phyloP scores from a whole-genome alignment of 2,329 filamentous ascomycete species.

The Pyrenochaeta sp. region DNA sequence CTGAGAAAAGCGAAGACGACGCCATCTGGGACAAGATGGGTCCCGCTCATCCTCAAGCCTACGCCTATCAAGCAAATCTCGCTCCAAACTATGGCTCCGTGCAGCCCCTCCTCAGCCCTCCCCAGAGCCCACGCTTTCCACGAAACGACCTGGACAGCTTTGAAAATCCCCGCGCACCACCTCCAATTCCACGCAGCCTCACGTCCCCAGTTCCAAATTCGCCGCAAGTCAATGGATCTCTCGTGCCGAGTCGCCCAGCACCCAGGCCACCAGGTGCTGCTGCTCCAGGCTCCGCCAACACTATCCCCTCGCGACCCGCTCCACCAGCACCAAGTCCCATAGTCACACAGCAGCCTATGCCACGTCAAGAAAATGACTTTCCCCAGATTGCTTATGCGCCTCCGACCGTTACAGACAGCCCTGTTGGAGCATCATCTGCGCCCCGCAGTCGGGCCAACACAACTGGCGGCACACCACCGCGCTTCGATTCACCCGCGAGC shows the following conservation, averaged over 20 bases:
- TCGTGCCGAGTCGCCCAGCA: conserved; percentile 84
- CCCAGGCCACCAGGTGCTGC: conserved; percentile 77
- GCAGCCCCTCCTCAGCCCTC: conserved; percentile 74
- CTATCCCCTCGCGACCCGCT: conserved; percentile 65
- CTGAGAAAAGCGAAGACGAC: conserved; percentile 80
- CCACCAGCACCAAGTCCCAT: conserved; percentile 63
- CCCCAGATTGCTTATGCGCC: conserved; percentile 55
- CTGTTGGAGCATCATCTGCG: conserved; percentile 45
- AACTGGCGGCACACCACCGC: conserved; percentile 47
- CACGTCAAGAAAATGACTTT: conserved; percentile 51
- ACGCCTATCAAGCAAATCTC: conserved; percentile 49
- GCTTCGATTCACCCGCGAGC: conserved; percentile 57
- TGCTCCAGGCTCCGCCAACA: conserved; percentile 54
- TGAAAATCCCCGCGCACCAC: conserved; percentile 93
- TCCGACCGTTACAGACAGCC: conserved; percentile 50
- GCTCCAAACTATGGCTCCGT: conserved; percentile 52
- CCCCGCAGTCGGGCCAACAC: conserved; percentile 56
- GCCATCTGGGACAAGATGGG: conserved; percentile 97
- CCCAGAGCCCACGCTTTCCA: conserved; percentile 85
- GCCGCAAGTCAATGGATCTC: conserved; percentile 55
- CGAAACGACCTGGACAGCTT: conserved; percentile 92
- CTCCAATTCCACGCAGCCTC: conserved; percentile 74
- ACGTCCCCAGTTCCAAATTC: conserved; percentile 53
- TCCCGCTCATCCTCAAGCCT: conserved; percentile 72
- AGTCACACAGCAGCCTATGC: conserved; percentile 35